Evolutionary conservation across 1,284 basidiomycete genomes (phyloP), one percentile per base, ranked within the genome.

Genomic region (Marasmius oreades): DNA sequence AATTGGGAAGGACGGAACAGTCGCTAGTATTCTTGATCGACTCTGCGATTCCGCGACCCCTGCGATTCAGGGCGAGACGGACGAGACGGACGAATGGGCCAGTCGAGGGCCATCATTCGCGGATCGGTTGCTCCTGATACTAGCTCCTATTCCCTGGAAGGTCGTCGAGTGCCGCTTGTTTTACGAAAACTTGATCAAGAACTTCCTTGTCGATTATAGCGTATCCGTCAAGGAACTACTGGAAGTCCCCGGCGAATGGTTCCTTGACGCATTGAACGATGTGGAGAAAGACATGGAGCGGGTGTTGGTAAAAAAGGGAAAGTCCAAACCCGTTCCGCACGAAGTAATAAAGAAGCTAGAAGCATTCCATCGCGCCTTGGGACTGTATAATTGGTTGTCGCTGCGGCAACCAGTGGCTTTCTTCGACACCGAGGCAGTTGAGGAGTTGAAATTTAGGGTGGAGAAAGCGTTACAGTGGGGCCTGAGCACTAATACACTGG

Each of bases 371-470:
- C 89, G 90, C 63, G 73, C 84, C n/a, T 68, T 95, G 24, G 85
- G 90, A 16, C 64, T 91, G 18, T 98, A 98, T 70, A 76, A 93
- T 53, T 99, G 96, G 96, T 78, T 97, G 57, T 79, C 80, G 22
- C 88, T 85, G 70, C 85, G 95, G n/a, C 80, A 86, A 51, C 81
- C 85, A 0, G 76, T 94, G 47, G 79, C 85, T 11, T 98, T 92
- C 69, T 75, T 81, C 16, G 80, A 90, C 34, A 73, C 79, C 31
- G 69, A 74, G 10, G 71, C 77, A 42, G 87, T 84, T 1, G 66
- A 72, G 4, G 70, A 68, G 44, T 65, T 90, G 54, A 93, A 93
- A 69, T 67, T 67, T n/a, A 73, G 86, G 33, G 76, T 85, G 4
- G 92, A 97, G 71, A 67, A 68, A 26, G 86, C 79, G 11, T 80